Evolutionary conservation across 2,329 filamentous ascomycete genomes (phyloP), one percentile per base, ranked within the genome.

Genomic region (Nigrospora sphaerica): DNA sequence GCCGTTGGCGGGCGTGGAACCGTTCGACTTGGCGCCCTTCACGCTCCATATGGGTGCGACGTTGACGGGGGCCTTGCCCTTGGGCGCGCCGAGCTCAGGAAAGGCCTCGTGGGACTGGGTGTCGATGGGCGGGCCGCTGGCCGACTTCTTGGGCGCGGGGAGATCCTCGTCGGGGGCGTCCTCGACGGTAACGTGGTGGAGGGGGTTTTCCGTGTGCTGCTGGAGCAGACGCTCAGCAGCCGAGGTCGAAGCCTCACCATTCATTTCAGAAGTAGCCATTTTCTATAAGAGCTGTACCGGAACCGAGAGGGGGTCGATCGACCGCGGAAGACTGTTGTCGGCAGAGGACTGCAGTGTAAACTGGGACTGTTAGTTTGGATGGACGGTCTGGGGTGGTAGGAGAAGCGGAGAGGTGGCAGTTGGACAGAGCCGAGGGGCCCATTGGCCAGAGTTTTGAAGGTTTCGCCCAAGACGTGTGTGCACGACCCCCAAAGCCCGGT

Each of bases 71-170:
- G 56, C 45, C 67, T 90, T 91, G 45, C 81, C 73, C 66, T 81
- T 82, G 47, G 75, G 67, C 18, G 71, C 78, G 52, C 91, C 92
- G 40, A 98, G 80, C 57, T 91, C 84, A n/a, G 93, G 93, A 76
- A 98, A 98, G 49, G 88, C 74, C 67, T 97, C 91, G 62, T 95
- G 87, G 16, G 88, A 95, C 60, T 88, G 79, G 17, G 88, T 91
- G 66, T 97, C 88, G 51, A 96, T 71, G 44, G 74, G 57, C 38
- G 69, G 67, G 45, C 70, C 62, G 65, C 68, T 46, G 70, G 78
- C 44, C 69, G 75, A 9, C 42, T 44, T 44, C 32, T 32, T 28
- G 9, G 42, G 32, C n/a, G 35, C 78, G 71, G 66, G 66, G 53
- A 88, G 79, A 37, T 95, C 88, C 65, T 95, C 88, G 61, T 95